phyloP scores from a whole-genome alignment of 352 stramenopile species.

The Globisporangium paroecandrum region DNA sequence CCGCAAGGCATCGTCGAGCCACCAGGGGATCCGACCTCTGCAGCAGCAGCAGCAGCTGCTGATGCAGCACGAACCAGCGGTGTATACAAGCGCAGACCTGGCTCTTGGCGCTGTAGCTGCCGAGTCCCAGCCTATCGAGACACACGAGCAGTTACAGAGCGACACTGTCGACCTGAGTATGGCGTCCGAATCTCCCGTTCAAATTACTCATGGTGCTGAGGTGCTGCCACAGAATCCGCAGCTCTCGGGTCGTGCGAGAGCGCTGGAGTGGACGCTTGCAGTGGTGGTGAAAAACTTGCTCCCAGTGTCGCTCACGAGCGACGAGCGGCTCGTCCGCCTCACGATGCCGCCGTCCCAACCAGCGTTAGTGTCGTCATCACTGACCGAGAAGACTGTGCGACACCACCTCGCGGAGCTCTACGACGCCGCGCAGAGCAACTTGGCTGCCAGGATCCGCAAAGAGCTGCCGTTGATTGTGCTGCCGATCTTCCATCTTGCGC shows the following conservation, averaged over 20 bases:
- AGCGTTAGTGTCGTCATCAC: not conserved
- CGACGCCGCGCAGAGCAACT: not conserved
- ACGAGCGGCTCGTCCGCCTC: constrained; percentile 7
- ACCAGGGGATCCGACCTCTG: not conserved
- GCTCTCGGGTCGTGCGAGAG: not conserved
- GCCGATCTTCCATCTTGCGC: constrained; percentile 14
- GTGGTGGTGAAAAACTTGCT: constrained; percentile 17
- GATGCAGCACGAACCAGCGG: not conserved
- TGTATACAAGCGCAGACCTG: not conserved
- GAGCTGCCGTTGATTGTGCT: not conserved
- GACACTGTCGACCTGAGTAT: not conserved
- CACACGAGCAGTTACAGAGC: constrained; percentile 5
- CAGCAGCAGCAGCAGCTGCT: not conserved
- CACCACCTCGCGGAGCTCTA: constrained; percentile 19
- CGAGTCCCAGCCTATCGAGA: not conserved
- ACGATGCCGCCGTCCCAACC: not conserved
- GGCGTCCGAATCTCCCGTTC: not conserved
- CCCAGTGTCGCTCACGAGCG: constrained; percentile 11
- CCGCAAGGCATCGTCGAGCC: constrained; percentile 6
- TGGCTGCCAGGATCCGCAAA: not conserved
- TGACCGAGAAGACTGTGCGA: constrained; percentile 9
- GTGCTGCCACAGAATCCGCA: not conserved
- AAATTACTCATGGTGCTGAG: not conserved
- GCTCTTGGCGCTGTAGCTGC: no score
- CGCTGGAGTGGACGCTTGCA: constrained; percentile 14